Evolutionary conservation across 2,329 filamentous ascomycete genomes (phyloP), one percentile per base, ranked within the genome.

Genomic region (Aspergillus sp.): DNA sequence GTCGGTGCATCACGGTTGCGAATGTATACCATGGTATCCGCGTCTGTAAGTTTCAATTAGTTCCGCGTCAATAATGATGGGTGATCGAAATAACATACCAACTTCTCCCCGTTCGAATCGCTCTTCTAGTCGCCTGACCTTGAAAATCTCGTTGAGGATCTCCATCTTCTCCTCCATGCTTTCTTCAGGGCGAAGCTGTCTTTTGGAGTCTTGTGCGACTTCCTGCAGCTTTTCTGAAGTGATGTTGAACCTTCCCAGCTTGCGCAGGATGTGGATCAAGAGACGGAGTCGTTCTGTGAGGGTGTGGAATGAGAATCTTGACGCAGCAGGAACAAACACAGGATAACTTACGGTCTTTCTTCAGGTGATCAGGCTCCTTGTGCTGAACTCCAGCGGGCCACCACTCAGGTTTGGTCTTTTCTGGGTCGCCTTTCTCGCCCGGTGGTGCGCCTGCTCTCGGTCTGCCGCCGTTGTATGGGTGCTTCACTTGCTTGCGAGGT

Each of bases 361-460:
- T 70, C 19, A 80, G 63, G 64, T 82, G 79, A 54, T 81, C 79
- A 3, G 79, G 79, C 64, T 81, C 79, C 64, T 72, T 77, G 67
- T 81, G 79, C 41, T 73, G 74, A 41, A 80, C 76, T 58, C 72
- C 72, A 37, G 68, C 59, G n/a, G 76, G 75, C 76, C 76, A 79
- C 73, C 73, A 79, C 12, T 73, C 70, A 8, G 79, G 79, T 62
- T 76, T 78, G 12, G 77, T 81, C 59, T 71, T 72, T 55, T 79
- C 74, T 4, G 76, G 73, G 57, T 81, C 76, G 1, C 72, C 70
- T 5, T 69, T 72, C 33, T 75, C 68, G 39, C 72, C 74, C 1
- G 72, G 71, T 1, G 73, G 68, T 25, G 73, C 71, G 45, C 69
- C 70, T 48, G 63, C 62, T 43, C 66, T 65, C 11, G 71, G 66